phyloP scores from a whole-genome alignment of 2,329 filamentous ascomycete genomes.

The Talaromyces sp. region DNA sequence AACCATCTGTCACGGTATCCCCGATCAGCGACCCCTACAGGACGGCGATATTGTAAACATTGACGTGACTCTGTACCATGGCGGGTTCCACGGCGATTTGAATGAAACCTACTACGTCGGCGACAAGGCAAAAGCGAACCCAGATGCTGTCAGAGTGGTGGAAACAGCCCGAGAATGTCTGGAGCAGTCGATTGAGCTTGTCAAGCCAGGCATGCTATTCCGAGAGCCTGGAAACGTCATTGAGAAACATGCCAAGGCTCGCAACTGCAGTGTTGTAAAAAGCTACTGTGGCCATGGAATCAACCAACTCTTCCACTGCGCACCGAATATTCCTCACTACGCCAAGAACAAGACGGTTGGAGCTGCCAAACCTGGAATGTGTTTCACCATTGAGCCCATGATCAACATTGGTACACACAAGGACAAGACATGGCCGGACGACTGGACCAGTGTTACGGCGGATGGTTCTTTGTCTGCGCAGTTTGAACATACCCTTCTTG shows the following conservation, averaged over 20 bases:
- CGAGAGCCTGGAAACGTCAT: slow-evolving; percentile 92
- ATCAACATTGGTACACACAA: slow-evolving; percentile 86
- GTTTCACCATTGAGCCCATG: slow-evolving; percentile 99
- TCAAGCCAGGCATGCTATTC: slow-evolving; percentile 91
- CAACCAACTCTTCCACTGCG: slow-evolving; percentile 87
- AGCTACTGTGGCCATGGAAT: slow-evolving; percentile 96
- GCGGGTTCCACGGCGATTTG: slow-evolving; percentile 90
- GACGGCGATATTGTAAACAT: slow-evolving; percentile 98
- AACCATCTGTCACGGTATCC: slow-evolving; percentile 97
- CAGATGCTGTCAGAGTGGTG: slow-evolving; percentile 83
- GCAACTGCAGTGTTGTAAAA: slow-evolving; percentile 84
- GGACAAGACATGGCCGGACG: slow-evolving; percentile 96
- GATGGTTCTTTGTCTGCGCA: slow-evolving; percentile 90
- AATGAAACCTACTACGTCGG: slow-evolving; percentile 99
- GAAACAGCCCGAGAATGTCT: slow-evolving; percentile 87
- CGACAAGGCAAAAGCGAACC: slow-evolving; percentile 75
- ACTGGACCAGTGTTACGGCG: slow-evolving; percentile 93
- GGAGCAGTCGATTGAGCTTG: slow-evolving; percentile 82
- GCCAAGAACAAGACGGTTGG: slow-evolving; percentile 98
- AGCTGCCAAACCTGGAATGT: slow-evolving; percentile 92
- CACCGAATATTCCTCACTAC: slow-evolving; percentile 94
- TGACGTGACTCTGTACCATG: slow-evolving; percentile 90
- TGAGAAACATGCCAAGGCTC: slow-evolving; percentile 86
- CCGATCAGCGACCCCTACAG: slow-evolving; percentile 78
- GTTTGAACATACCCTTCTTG: slow-evolving; percentile 85